phyloP scores from a whole-genome alignment of 1,284 basidiomycete species.

The Ceratobasidium sp. region DNA sequence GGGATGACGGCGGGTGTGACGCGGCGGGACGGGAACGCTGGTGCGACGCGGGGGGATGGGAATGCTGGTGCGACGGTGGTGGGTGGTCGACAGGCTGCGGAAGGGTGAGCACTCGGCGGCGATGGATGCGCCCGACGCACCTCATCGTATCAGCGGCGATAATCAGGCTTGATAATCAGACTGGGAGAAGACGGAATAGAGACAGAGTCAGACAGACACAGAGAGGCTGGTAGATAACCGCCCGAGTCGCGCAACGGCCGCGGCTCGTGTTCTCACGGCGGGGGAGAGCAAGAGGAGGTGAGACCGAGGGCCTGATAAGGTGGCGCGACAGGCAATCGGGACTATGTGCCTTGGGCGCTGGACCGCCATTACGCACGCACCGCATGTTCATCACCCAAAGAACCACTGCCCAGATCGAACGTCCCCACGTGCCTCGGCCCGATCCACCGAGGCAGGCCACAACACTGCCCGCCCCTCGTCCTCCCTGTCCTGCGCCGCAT shows the following conservation, averaged over 20 bases:
- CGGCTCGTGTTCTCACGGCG: constrained; percentile 9
- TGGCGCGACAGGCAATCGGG: background rate
- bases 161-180: no score
- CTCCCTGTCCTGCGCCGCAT: background rate
- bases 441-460: background rate
- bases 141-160: no score
- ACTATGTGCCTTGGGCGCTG: background rate
- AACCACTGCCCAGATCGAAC: constrained; percentile 3
- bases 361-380: background rate
- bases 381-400: constrained; percentile 30
- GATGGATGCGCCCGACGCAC: background rate
- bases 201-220: no score
- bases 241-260: background rate
- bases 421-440: constrained; percentile 25
- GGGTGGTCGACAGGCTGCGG: background rate
- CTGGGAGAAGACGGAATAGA: background rate
- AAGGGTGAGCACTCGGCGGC: background rate
- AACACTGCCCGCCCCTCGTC: background rate
- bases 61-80: no score
- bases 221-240: background rate
- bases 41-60: constrained; percentile 7
- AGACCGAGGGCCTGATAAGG: constrained; percentile 5
- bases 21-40: constrained; percentile 6
- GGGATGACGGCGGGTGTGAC: constrained; percentile 13
- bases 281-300: constrained; percentile 13